Base-by-base conservation (phyloP, 192 early-diverging fungal genomes). In the Gamsiella multidivaricata region DNA sequence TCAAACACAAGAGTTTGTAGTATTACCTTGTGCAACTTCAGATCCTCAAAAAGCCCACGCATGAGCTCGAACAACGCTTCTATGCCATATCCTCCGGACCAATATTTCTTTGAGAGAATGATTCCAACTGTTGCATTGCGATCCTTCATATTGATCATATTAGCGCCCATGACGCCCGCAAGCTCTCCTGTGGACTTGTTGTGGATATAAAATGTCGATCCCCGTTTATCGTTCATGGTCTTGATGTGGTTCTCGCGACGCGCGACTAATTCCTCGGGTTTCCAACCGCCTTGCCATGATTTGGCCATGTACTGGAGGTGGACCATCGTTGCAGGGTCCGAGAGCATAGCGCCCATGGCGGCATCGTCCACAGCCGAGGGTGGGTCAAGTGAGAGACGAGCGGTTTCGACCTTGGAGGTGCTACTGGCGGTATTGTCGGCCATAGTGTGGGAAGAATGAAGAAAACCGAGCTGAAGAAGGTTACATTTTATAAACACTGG, bases 1-100 rank as follows among this genome's bases (percentile, higher is more conserved):
- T 8, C 17, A 46, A 15, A 8, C 22, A 14, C 15, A 46, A 15
- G 5, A 4, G 1, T 25, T 28, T 42, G 20, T 5, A 3, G 0
- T 23, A 29, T 53, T 76, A 78, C 74, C 74, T 78, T 78, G 52
- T 78, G 74, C 74, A 78, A 37, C 8, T 78, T 68, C n/a, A 47
- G 52, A 15, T 78, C 74, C 37, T 78, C 74, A 69, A 78, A 78
- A 34, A 78, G 54, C 17, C 36, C 60, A 10, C 65, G 65, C 74
- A 69, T 68, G 18, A 78, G n/a, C 34, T 69, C 65, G 33, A 58
- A 78, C n/a, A 78, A 39, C 4, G 74, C 65, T 41, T 78, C 74
- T 29, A 66, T 64, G n/a, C 74, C 74, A 57, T 78, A 78, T 7
- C 74, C 74, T 18, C 65, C 65, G 3, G 52, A 60, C 65, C 66